Evolutionary conservation across 306 rosid genomes (phyloP).

Genomic region (Quercus suber): DNA sequence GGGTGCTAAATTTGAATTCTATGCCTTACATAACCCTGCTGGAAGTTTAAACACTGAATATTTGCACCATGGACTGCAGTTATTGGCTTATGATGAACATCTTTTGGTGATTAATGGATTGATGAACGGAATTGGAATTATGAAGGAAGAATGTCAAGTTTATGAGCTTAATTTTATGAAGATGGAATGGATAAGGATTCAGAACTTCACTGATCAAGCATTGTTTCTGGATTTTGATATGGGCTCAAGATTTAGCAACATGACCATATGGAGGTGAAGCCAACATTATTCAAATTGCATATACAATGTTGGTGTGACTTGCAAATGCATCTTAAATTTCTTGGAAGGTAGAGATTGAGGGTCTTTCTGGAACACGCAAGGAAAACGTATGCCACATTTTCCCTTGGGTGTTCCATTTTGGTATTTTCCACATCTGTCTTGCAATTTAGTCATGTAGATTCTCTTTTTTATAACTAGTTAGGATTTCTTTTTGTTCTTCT

Average conservation of each 20-base stretch:
- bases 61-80: too few relatives aligned
- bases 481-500: too few relatives aligned
- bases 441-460: too few relatives aligned
- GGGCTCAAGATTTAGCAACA: not conserved
- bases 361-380: too few relatives aligned
- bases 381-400: not conserved
- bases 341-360: not conserved
- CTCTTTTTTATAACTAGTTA: too few relatives aligned
- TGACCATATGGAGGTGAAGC: not conserved
- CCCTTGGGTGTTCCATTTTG: not conserved
- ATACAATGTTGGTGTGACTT: not conserved
- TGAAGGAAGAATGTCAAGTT: too few relatives aligned
- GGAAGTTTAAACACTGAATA: not conserved
- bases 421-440: not conserved
- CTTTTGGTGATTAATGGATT: not conserved
- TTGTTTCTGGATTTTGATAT: not conserved
- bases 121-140: too few relatives aligned
- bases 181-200: not conserved
- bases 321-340: not conserved
- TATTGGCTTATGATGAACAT: not conserved
- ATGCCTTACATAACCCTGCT: not conserved
- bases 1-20: not conserved
- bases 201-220: not conserved
- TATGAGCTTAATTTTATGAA: not conserved
- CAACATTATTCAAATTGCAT: not conserved